Percentiles rank a stretch among this genome's conserved stretches.
Conservation (phyloP, 441 rosid species). For the Populus hybrid region DNA sequence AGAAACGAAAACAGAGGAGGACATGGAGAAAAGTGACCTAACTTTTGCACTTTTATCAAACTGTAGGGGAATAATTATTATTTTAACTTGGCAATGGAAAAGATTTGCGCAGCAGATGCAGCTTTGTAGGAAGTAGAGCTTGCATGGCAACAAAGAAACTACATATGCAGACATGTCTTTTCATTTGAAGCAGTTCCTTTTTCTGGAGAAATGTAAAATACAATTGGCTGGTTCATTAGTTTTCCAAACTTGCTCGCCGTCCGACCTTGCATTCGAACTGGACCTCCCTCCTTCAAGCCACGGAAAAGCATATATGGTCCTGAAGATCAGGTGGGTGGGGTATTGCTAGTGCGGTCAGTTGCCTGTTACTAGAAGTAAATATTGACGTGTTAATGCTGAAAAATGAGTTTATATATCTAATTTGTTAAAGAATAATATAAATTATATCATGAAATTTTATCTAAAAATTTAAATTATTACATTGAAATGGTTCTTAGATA, state of each 20-base stretch:
- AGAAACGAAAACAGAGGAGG: no score
- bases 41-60: no score
- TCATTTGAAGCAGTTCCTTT: not conserved
- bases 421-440: no score
- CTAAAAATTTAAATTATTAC: no score
- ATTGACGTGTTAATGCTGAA: not conserved
- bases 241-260: not conserved
- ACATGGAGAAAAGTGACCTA: no score
- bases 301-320: not conserved
- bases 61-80: not conserved
- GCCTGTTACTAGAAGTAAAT: not conserved
- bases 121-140: not conserved
- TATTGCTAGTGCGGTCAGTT: not conserved
- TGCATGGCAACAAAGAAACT: not conserved
- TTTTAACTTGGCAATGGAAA: not conserved
- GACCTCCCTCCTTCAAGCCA: no score
- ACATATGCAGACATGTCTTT: no score
- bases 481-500: no score
- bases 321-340: not conserved
- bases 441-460: no score
- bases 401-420: not conserved
- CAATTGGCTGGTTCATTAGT: not conserved
- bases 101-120: not conserved
- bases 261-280: not conserved
- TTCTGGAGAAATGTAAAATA: not conserved